phyloP scores from a whole-genome alignment of 1,139 yeast genomes.

The Kodamaea ohmeri region DNA sequence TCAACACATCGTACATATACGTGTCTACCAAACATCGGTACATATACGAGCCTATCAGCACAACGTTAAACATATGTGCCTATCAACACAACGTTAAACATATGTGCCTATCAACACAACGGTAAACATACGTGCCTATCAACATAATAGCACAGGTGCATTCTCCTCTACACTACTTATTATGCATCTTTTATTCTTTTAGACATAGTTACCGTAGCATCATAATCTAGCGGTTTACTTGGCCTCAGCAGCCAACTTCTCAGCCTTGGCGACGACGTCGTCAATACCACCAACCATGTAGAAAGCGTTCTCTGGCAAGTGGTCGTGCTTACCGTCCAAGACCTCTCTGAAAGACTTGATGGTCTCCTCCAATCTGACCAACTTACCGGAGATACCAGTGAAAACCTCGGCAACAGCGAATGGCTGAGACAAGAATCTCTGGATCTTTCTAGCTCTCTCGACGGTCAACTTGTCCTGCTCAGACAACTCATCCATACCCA shows the following conservation, averaged over 20 bases:
- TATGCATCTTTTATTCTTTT: conserved; percentile 12
- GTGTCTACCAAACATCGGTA: no score
- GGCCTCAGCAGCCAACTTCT: conserved; percentile 94
- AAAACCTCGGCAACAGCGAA: conserved; percentile 99
- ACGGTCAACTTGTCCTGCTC: conserved; percentile 98
- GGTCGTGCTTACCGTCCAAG: conserved; percentile 97
- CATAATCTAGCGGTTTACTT: conserved; percentile 41
- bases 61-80: no score
- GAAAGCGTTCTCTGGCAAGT: conserved; percentile 98
- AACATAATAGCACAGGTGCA: no score
- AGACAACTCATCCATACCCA: conserved; percentile 99
- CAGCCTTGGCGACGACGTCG: conserved; percentile 98
- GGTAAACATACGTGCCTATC: no score
- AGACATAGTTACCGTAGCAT: conserved; percentile 5
- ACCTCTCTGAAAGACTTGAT: conserved; percentile 93
- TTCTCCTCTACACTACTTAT: background rate
- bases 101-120: no score
- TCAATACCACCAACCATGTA: conserved; percentile 99
- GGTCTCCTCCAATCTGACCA: conserved; percentile 95
- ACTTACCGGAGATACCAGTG: conserved; percentile 99
- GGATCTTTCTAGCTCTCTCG: conserved; percentile 99
- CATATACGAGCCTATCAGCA: no score
- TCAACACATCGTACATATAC: no score
- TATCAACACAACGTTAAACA: no score
- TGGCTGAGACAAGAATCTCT: conserved; percentile 99